A percentile compares a stretch with the other conserved stretches of the same genome.
These are phyloP conservation scores for Monilinia laxa DNA, from an alignment of 2,329 filamentous ascomycete species.

Conservation along the genomic window DNA sequence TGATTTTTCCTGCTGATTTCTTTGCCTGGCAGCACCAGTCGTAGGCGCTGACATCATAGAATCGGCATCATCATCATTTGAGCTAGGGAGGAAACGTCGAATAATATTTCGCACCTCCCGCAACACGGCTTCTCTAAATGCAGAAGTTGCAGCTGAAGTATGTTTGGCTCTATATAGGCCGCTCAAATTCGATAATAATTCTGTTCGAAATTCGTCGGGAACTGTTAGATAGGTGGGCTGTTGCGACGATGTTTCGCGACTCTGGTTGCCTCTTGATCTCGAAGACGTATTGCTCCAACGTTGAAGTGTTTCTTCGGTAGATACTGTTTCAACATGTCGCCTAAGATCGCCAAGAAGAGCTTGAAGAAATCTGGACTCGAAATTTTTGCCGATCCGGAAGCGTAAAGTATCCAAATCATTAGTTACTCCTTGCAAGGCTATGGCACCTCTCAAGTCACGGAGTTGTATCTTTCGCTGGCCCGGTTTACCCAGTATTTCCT, in stretches of 20 bases:
- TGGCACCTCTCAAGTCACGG: slow-evolving; percentile 72
- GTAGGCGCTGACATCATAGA: slow-evolving; percentile 87
- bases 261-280: slow-evolving; percentile 62
- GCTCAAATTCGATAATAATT: slow-evolving; percentile 68
- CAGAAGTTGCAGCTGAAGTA: slow-evolving; percentile 75
- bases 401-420: slow-evolving; percentile 75
- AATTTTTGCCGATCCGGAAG: slow-evolving; percentile 80
- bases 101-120: slow-evolving; percentile 86
- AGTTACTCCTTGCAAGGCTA: slow-evolving; percentile 76
- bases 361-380: slow-evolving; percentile 76
- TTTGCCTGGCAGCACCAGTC: slow-evolving; percentile 61
- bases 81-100: slow-evolving; percentile 81
- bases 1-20: slow-evolving; percentile 85
- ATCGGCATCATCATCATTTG: slow-evolving; percentile 89
- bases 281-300: slow-evolving; percentile 80
- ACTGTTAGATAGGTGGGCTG: slow-evolving; percentile 73
- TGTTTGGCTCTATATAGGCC: slow-evolving; percentile 82
- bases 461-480: slow-evolving; percentile 39
- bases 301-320: slow-evolving; percentile 70
- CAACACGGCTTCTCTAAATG: slow-evolving; percentile 79
- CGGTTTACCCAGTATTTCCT: slow-evolving; percentile 45
- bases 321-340: slow-evolving; percentile 73
- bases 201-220: slow-evolving; percentile 66
- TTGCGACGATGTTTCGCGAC: slow-evolving; percentile 64
- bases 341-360: slow-evolving; percentile 77